Evolutionary conservation across 2,329 filamentous ascomycete genomes (phyloP).

Genomic region (Pyrenophora seminiperda): DNA sequence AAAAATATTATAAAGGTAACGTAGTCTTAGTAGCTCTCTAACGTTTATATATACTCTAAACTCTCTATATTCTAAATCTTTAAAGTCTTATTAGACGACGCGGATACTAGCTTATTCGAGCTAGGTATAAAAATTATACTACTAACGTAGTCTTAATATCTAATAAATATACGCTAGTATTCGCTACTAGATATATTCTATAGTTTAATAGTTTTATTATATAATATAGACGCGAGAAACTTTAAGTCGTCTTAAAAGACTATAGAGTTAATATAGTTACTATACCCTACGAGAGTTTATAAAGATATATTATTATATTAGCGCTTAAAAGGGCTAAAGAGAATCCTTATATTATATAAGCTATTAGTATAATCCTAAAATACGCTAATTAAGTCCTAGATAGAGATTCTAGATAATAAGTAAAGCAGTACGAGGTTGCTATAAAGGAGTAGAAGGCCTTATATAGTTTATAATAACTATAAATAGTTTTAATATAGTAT

Average conservation of each 20-base stretch:
- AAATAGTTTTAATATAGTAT: no score
- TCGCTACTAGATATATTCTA: neutral
- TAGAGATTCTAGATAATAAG: no score
- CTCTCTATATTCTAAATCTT: conserved; percentile 15
- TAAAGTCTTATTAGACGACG: conserved; percentile 2
- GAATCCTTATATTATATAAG: neutral
- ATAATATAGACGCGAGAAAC: neutral
- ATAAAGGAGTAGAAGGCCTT: no score
- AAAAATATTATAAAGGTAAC: conserved; percentile 27
- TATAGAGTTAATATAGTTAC: neutral
- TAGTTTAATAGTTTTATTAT: conserved; percentile 3
- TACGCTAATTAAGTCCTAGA: no score
- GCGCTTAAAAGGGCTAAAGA: neutral
- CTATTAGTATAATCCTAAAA: no score
- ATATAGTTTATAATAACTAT: no score
- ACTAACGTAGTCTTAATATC: conserved; percentile 3
- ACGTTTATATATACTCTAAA: conserved; percentile 7
- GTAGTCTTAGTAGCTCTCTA: conserved; percentile 18
- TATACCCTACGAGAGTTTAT: neutral
- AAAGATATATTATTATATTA: neutral
- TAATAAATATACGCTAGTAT: conserved; percentile 23
- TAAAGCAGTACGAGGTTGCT: no score
- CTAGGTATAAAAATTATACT: conserved; percentile 28
- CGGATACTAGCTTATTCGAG: conserved; percentile 5
- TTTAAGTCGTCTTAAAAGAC: conserved; percentile 1